phyloP scores from a whole-genome alignment of 441 rosid species.

The Brassica hybrid region DNA sequence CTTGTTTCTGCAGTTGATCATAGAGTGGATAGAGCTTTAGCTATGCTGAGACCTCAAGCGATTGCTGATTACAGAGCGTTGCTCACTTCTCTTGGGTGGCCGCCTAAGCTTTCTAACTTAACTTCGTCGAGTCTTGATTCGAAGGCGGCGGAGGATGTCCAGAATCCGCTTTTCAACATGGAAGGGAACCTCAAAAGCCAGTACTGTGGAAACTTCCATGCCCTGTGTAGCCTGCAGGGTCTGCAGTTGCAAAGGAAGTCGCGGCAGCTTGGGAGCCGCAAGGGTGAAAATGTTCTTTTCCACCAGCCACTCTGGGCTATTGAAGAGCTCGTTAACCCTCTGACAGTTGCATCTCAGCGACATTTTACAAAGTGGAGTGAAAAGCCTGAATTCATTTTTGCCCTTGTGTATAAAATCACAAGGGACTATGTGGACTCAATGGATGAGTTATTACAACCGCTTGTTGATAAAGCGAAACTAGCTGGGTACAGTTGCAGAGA shows the following conservation, averaged over 20 bases:
- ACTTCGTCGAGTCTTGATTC: slow-evolving; percentile 58
- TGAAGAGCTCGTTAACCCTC: slow-evolving; percentile 92
- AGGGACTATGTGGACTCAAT: slow-evolving; percentile 85
- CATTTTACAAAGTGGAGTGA: slow-evolving; percentile 85
- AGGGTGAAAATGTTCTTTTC: slow-evolving; percentile 61
- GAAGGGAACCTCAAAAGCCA: slow-evolving; percentile 71
- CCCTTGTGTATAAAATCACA: slow-evolving; percentile 81
- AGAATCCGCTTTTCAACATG: slow-evolving; percentile 82
- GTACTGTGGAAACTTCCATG: slow-evolving; percentile 82
- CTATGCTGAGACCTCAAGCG: slow-evolving; percentile 89
- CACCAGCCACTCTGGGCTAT: slow-evolving; percentile 95
- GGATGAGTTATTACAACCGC: slow-evolving; percentile 94
- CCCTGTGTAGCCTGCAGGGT: slow-evolving; percentile 81
- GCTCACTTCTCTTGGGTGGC: slow-evolving; percentile 91
- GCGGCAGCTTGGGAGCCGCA: slow-evolving; percentile 77
- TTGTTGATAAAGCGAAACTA: slow-evolving; percentile 87
- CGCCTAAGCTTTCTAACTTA: slow-evolving; percentile 73
- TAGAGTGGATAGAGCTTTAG: slow-evolving; percentile 89
- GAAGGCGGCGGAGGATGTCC: slow-evolving; percentile 56
- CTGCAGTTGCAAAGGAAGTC: slow-evolving; percentile 83
- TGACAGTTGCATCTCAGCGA: slow-evolving; percentile 68
- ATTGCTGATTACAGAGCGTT: slow-evolving; percentile 85
- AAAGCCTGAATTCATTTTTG: slow-evolving; percentile 84
- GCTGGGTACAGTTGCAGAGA: slow-evolving; percentile 93
- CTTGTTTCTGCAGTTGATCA: slow-evolving; percentile 88